phyloP scores from a whole-genome alignment of 495 filamentous ascomycete species.

The Viridothelium virens region DNA sequence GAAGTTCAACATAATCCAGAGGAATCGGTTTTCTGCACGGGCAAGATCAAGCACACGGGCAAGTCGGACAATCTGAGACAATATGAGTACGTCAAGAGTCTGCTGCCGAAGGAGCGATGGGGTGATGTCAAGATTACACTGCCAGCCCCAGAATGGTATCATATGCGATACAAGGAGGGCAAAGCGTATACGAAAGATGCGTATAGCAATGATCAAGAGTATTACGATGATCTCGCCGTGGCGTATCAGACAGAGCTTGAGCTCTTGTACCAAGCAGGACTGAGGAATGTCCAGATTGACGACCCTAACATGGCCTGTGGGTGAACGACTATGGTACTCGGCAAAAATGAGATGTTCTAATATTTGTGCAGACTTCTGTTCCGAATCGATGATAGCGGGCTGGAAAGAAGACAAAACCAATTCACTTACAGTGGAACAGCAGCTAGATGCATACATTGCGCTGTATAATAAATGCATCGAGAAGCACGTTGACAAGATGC shows the following conservation, averaged over 20 bases:
- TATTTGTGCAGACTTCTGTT: conserved; percentile 46
- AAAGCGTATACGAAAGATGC: conserved; percentile 30
- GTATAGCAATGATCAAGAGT: conserved; percentile 33
- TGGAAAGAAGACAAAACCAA: conserved; percentile 51
- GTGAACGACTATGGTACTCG: background rate
- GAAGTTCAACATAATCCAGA: conserved; percentile 65
- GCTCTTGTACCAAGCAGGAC: conserved; percentile 25
- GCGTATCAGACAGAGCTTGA: conserved; percentile 34
- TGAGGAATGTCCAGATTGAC: conserved; percentile 25
- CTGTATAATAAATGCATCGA: conserved; percentile 69
- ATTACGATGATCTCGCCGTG: conserved; percentile 33
- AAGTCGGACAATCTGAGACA: conserved; percentile 29
- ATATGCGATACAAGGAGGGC: conserved; percentile 31
- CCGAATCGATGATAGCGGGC: conserved; percentile 52
- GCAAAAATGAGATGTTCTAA: conserved; percentile 1
- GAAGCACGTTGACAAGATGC: conserved; percentile 47
- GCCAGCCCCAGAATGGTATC: conserved; percentile 32
- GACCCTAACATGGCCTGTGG: conserved; percentile 32
- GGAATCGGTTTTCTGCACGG: conserved; percentile 58
- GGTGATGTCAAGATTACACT: conserved; percentile 35
- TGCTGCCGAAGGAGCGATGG: conserved; percentile 31
- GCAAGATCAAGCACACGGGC: conserved; percentile 32
- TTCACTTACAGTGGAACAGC: conserved; percentile 52
- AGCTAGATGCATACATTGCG: conserved; percentile 66
- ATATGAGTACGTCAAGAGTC: conserved; percentile 32